Percentiles rank a stretch among this genome's conserved stretches.
Conservation (phyloP, 163 green algal species). For the Scenedesmus sp. region DNA sequence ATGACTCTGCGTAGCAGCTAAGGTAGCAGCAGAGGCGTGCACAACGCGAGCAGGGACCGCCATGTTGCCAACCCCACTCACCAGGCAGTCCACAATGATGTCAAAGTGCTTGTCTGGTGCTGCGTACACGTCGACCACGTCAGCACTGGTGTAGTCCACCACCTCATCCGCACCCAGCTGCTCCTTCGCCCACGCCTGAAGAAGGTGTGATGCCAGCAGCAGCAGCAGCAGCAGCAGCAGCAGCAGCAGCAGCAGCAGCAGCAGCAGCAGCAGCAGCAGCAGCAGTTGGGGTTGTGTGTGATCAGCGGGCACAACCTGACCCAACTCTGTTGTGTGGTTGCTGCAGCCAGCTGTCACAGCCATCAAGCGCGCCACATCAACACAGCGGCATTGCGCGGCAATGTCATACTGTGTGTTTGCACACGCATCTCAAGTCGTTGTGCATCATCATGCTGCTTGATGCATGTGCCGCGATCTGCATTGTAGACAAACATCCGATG, state of each 20-base stretch:
- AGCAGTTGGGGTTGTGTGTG: too few relatives aligned
- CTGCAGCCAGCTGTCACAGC: neutral
- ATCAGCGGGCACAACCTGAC: neutral
- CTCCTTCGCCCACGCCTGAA: neutral
- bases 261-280: neutral
- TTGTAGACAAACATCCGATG: too few relatives aligned
- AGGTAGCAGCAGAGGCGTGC: too few relatives aligned
- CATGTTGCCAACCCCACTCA: neutral
- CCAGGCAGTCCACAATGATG: conserved; percentile 50
- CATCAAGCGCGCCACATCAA: neutral
- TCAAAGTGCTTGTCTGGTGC: conserved; percentile 40
- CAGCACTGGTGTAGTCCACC: conserved; percentile 36
- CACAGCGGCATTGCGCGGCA: too few relatives aligned
- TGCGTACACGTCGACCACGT: conserved; percentile 41
- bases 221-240: conserved; percentile 5
- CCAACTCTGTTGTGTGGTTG: neutral
- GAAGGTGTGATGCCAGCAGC: neutral
- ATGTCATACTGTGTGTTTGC: neutral
- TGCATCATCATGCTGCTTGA: neutral
- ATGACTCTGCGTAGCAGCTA: too few relatives aligned
- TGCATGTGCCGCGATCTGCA: neutral
- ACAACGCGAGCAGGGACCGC: too few relatives aligned
- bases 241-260: neutral
- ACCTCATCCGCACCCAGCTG: conserved; percentile 27
- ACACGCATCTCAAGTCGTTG: neutral